Base-by-base conservation (phyloP, 2,329 filamentous ascomycete species). In the Fusarium aywerte region DNA sequence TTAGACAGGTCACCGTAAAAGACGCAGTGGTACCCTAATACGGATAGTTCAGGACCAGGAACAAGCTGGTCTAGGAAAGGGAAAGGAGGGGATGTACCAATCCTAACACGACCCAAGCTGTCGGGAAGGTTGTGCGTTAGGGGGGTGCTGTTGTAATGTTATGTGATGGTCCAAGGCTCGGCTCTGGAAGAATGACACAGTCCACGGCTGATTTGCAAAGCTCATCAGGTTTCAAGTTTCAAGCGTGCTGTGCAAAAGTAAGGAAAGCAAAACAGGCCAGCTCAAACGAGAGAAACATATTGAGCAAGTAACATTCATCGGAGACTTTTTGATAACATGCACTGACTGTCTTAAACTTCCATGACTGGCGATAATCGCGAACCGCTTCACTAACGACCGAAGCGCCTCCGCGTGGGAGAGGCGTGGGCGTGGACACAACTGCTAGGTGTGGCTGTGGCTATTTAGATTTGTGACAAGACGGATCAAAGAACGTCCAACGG, bases 41-140 rank as follows among this genome's bases (percentile, higher is more conserved):
- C 65, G 71, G 69, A 73, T 70, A 65, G 63, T 62, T 55, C 57
- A 73, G 62, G 55, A 71, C 69, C 68, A 71, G 71, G 71, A 67
- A 70, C 62, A 69, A 52, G 71, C 64, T 70, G 66, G 69, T 66
- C 71, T 36, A 49, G 64, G 68, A 62, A 68, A 55, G 55, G 45
- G 68, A 59, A 67, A 65, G 59, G 65, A 68, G 36, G 68, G 64
- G 62, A 68, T 62, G 69, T 70, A 68, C 68, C 71, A 73, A 73
- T 73, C 70, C 73, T 73, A 73, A 73, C 71, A 70, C 66, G 71
- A 73, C 65, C 71, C 71, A 73, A 60, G 56, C 71, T 73, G 71
- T 73, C 71, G 71, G 71, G 66, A 72, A 67, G 59, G 44, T 68
- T 67, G 67, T 65, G 64, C 52, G 60, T 53, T 43, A 35, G 6